Conservation (phyloP, 768 basidiomycete genomes). For the Kwoniella sp. region DNA sequence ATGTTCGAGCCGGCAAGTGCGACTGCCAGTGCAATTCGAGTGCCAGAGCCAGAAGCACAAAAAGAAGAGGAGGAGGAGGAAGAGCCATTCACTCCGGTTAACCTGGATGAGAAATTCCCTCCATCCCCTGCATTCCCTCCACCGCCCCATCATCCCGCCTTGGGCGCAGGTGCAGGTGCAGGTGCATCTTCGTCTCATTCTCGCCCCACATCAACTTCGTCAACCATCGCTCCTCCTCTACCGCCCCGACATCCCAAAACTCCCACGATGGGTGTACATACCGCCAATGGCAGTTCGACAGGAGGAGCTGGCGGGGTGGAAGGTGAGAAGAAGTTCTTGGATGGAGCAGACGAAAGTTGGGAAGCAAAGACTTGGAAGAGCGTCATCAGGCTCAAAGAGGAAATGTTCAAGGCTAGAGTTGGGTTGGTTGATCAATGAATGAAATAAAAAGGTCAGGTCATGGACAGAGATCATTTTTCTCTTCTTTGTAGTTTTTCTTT, state of each 20-base stretch:
- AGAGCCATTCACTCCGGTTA: conserved; percentile 17
- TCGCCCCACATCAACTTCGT: neutral
- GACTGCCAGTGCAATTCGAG: too few species aligned
- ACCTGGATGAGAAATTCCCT: conserved; percentile 22
- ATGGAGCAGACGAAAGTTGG: conserved; percentile 38
- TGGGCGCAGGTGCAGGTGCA: neutral
- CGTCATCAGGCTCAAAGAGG: conserved; percentile 52
- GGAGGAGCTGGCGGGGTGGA: neutral
- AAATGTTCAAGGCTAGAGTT: conserved; percentile 52
- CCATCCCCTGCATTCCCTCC: conserved; percentile 26
- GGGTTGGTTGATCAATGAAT: conserved; percentile 42
- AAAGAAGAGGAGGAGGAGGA: neutral
- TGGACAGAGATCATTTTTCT: neutral
- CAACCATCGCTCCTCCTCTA: conserved; percentile 11
- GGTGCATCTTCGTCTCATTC: neutral
- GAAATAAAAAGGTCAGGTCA: neutral
- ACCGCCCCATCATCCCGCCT: conserved; percentile 36
- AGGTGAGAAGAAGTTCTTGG: conserved; percentile 33
- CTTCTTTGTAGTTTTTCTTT: too few species aligned
- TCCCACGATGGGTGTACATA: conserved; percentile 1
- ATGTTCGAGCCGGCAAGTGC: too few species aligned
- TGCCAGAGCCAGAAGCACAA: neutral
- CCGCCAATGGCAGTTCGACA: neutral
- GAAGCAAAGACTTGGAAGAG: conserved; percentile 52
- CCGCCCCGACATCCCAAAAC: conserved; percentile 24